Percentiles rank a stretch among this genome's conserved stretches.
Evolutionary conservation across 176 grass and related monocot species (phyloP).

Genomic region (Hyparrhenia diplandra): DNA sequence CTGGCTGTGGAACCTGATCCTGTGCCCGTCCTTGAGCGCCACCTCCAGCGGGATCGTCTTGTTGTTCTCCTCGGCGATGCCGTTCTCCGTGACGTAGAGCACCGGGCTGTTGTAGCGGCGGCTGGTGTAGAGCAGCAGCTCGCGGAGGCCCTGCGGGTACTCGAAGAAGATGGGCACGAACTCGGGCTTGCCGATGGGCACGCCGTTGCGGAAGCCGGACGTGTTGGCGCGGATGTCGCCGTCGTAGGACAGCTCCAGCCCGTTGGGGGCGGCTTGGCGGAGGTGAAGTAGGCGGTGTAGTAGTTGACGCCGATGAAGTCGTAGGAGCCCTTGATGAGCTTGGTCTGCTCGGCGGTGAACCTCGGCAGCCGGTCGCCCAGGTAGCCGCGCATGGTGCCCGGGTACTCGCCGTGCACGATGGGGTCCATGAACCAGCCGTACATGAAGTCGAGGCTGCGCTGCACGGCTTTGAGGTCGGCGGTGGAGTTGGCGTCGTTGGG

Average conservation of each 20-base stretch:
- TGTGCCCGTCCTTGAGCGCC: slow-evolving; percentile 43
- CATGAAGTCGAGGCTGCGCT: slow-evolving; percentile 65
- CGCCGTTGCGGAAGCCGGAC: slow-evolving; percentile 10
- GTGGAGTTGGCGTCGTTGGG: slow-evolving; percentile 34
- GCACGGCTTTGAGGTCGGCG: slow-evolving; percentile 30
- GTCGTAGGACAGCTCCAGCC: neutral
- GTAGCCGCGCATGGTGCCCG: slow-evolving; percentile 41
- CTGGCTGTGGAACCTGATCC: slow-evolving; percentile 36
- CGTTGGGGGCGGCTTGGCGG: slow-evolving; percentile 14
- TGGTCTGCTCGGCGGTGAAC: slow-evolving; percentile 43
- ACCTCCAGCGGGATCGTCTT: slow-evolving; percentile 15
- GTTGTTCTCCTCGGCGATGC: slow-evolving; percentile 46
- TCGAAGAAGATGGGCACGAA: slow-evolving; percentile 44
- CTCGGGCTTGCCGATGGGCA: slow-evolving; percentile 30
- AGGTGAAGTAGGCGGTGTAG: slow-evolving; percentile 54
- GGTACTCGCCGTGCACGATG: slow-evolving; percentile 62
- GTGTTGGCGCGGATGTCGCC: slow-evolving; percentile 40
- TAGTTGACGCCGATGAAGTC: slow-evolving; percentile 84
- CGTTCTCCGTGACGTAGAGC: slow-evolving; percentile 64
- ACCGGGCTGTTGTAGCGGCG: slow-evolving; percentile 48
- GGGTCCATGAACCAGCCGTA: slow-evolving; percentile 77
- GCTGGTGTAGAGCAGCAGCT: slow-evolving; percentile 51
- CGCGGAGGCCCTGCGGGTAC: slow-evolving; percentile 43
- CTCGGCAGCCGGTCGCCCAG: slow-evolving; percentile 54
- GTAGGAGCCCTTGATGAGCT: slow-evolving; percentile 37